A percentile compares a stretch with the other conserved stretches of the same genome.
These are phyloP conservation scores for Reticulascus tulasneorum DNA, from an alignment of 2,329 filamentous ascomycete genomes.

Conservation along the genomic window DNA sequence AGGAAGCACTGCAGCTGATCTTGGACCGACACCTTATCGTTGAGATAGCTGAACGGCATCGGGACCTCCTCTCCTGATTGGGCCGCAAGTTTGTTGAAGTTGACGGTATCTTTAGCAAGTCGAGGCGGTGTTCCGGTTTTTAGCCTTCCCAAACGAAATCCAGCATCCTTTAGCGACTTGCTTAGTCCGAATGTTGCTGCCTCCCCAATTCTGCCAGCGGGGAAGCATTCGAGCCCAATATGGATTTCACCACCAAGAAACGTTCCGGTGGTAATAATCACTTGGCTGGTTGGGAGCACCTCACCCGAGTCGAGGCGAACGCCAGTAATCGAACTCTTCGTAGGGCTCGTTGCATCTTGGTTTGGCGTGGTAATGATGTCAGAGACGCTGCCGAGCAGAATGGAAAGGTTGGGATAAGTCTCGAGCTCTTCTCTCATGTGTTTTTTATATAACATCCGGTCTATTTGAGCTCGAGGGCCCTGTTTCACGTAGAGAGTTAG, in stretches of 20 bases:
- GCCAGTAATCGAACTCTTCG: conserved; percentile 62
- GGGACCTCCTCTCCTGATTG: conserved; percentile 84
- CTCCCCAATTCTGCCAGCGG: conserved; percentile 89
- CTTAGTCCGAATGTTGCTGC: conserved; percentile 89
- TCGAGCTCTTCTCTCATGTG: conserved; percentile 87
- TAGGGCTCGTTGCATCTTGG: conserved; percentile 30
- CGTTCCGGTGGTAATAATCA: conserved; percentile 94
- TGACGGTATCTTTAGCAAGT: conserved; percentile 75
- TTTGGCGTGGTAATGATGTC: conserved; percentile 76
- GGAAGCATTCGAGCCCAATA: conserved; percentile 79
- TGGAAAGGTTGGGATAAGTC: conserved; percentile 70
- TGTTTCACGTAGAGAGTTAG: conserved; percentile 18
- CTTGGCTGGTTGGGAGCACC: conserved; percentile 71
- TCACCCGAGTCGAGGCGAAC: conserved; percentile 85
- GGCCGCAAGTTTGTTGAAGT: conserved; percentile 66
- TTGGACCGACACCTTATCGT: conserved; percentile 70
- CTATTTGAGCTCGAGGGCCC: conserved; percentile 93
- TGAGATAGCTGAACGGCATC: conserved; percentile 86
- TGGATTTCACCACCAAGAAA: conserved; percentile 96
- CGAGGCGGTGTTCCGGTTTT: conserved; percentile 96
- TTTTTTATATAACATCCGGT: conserved; percentile 80
- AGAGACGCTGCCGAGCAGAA: conserved; percentile 83
- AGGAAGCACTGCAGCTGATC: conserved; percentile 82
- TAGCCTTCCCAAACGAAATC: conserved; percentile 81
- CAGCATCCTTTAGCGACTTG: conserved; percentile 82